A percentile compares a stretch with the other conserved stretches of the same genome.
Conservation (phyloP, 176 grass and related monocot genomes). For the Oryza nivara region DNA sequence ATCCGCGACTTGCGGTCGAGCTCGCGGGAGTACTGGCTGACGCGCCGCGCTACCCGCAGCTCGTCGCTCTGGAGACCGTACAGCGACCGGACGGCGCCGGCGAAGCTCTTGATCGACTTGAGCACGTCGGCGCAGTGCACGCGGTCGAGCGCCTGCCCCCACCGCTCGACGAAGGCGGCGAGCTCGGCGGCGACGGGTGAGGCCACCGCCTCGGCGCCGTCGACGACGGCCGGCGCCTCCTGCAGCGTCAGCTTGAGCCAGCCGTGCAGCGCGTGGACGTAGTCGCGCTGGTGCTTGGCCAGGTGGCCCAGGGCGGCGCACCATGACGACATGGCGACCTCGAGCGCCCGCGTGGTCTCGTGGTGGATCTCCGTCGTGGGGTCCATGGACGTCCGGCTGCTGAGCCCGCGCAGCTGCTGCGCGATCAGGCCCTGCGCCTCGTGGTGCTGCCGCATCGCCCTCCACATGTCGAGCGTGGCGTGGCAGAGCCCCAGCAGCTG, state of each 20-base stretch:
- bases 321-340: conserved; percentile 62
- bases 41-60: conserved; percentile 47
- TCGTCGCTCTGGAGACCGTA: conserved; percentile 69
- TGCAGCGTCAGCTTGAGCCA: conserved; percentile 70
- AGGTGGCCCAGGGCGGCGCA: conserved; percentile 49
- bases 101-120: conserved; percentile 58
- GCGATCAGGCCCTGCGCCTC: conserved; percentile 54
- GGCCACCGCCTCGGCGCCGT: conserved; percentile 5
- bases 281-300: conserved; percentile 65
- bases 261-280: conserved; percentile 48
- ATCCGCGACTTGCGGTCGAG: conserved; percentile 64
- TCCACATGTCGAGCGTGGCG: conserved; percentile 62
- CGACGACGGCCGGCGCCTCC: neutral
- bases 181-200: conserved; percentile 52
- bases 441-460: conserved; percentile 62
- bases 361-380: conserved; percentile 70
- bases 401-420: conserved; percentile 74
- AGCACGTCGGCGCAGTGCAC: conserved; percentile 53
- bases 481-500: conserved; percentile 67
- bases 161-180: conserved; percentile 55
- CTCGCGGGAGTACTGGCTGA: conserved; percentile 47
- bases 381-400: conserved; percentile 54
- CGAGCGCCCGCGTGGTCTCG: conserved; percentile 59
- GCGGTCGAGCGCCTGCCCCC: conserved; percentile 59
- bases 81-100: conserved; percentile 35